These are phyloP conservation scores for Coriolopsis trogii DNA, from an alignment of 1,284 basidiomycete species.

Conservation along the genomic window DNA sequence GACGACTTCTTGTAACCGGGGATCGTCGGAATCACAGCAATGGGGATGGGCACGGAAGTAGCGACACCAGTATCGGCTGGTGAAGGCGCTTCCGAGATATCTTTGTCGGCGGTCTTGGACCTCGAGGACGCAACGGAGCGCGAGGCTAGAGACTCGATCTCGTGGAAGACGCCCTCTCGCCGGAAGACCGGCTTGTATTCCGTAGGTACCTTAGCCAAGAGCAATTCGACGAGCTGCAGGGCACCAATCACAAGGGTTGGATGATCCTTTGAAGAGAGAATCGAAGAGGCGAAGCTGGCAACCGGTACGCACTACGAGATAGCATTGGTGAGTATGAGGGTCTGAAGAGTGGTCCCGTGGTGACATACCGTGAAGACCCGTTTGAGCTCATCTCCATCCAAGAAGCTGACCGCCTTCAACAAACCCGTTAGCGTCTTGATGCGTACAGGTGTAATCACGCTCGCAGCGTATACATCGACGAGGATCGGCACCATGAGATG, in stretches of 20 bases:
- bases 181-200: constrained; percentile 88
- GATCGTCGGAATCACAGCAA: constrained; percentile 45
- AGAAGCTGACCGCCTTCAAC: constrained; percentile 87
- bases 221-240: constrained; percentile 88
- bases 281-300: constrained; percentile 90
- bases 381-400: constrained; percentile 77
- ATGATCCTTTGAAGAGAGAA: constrained; percentile 90
- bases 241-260: constrained; percentile 84
- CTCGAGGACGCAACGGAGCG: constrained; percentile 60
- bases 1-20: constrained; percentile 70
- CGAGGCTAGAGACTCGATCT: constrained; percentile 77
- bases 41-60: constrained; percentile 33
- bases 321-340: constrained; percentile 6
- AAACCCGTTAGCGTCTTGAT: constrained; percentile 86
- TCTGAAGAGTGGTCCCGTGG: constrained; percentile 1
- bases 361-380: constrained; percentile 70
- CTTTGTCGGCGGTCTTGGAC: constrained; percentile 47
- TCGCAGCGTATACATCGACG: constrained; percentile 94
- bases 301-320: constrained; percentile 82
- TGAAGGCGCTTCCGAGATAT: constrained; percentile 40
- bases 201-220: constrained; percentile 79
- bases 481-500: constrained; percentile 87
- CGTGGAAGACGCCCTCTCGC: constrained; percentile 92
- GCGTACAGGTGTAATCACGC: constrained; percentile 83
- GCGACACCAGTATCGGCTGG: constrained; percentile 37